These are phyloP conservation scores for Petasospora rhodanensis DNA, from an alignment of 1,139 yeast genomes.

Conservation along the genomic window DNA sequence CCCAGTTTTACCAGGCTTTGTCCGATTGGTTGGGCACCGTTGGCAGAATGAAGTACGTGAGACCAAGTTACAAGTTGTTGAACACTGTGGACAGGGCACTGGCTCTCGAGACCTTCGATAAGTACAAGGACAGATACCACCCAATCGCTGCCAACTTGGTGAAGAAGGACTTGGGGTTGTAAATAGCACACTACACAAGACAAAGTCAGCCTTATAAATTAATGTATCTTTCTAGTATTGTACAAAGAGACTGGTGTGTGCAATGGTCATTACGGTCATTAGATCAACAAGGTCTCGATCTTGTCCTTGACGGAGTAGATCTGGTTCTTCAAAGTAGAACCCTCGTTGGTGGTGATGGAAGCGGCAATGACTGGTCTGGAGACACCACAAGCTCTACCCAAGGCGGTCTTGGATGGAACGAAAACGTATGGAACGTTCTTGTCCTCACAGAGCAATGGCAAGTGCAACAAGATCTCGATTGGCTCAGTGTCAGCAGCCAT, in stretches of 20 bases:
- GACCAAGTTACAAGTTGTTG: conserved; percentile 75
- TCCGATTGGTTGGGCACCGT: conserved; percentile 88
- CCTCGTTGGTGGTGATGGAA: conserved; percentile 96
- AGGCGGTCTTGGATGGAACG: conserved; percentile 96
- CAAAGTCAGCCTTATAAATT: too few species aligned
- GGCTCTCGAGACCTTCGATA: conserved; percentile 62
- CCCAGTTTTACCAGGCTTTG: conserved; percentile 43
- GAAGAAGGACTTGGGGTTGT: conserved; percentile 55
- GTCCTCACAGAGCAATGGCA: conserved; percentile 97
- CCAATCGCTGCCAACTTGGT: conserved; percentile 83
- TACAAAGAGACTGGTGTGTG: too few species aligned
- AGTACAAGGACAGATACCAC: conserved; percentile 60
- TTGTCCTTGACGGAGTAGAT: conserved; percentile 97
- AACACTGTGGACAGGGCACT: conserved; percentile 58
- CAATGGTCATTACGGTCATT: too few species aligned
- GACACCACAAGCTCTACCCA: conserved; percentile 99
- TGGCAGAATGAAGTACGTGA: conserved; percentile 91
- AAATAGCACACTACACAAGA: too few species aligned
- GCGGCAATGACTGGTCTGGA: conserved; percentile 99
- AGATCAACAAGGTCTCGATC: conserved; percentile 96
- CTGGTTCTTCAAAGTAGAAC: conserved; percentile 96
- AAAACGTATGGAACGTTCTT: conserved; percentile 98
- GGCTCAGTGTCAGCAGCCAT: conserved; percentile 99
- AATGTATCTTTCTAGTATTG: conserved; percentile 4
- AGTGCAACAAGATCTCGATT: conserved; percentile 94